Evolutionary conservation across 441 rosid species (phyloP), one percentile per base, ranked within the genome.

Genomic region (Macaranga tanarius): DNA sequence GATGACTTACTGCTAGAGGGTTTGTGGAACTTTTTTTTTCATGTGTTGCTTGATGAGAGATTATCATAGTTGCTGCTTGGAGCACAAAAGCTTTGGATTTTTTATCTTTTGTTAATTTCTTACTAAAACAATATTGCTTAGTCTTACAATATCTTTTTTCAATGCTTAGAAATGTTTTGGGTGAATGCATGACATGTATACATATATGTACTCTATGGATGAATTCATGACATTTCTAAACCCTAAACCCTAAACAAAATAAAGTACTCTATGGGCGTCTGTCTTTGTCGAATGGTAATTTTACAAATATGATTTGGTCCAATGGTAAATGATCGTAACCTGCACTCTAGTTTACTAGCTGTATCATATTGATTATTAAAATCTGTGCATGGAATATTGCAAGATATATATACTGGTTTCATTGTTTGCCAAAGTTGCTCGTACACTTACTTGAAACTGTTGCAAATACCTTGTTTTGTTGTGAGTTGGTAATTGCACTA

Each of bases 111-210:
- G 20, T 62, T 40, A 38, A 62, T 55, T 71, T 62, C 51, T 22
- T 51, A 7, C 23, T 62, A 40, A 54, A 42, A 72, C 12, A 13
- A 40, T 38, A 54, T 54, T 66, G 70, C 63, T 57, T 55, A 31
- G 38, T 34, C 16, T 23, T 50, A 10, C 19, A 19, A 38, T 25
- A 63, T 54, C 12, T 6, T 34, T 40, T 48, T 50, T 25, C 38
- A 44, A 19, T 10, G 26, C 45, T 17, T 19, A 10, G 28, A 6
- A 28, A 64, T 62, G 13, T 19, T 54, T 8, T 42, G 47, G 47
- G 10, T 42, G 47, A 34, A 42, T 42, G 47, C 47, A 42, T 42
- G 47, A 5, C 47, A 7, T 7, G 8, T 42, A 42, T 42, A 42
- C 47, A 34, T 34, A 34, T 34, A 34, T 34, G 4, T 7, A 34